phyloP scores from a whole-genome alignment of 1,284 basidiomycete species.

The Coniferiporia weirii region DNA sequence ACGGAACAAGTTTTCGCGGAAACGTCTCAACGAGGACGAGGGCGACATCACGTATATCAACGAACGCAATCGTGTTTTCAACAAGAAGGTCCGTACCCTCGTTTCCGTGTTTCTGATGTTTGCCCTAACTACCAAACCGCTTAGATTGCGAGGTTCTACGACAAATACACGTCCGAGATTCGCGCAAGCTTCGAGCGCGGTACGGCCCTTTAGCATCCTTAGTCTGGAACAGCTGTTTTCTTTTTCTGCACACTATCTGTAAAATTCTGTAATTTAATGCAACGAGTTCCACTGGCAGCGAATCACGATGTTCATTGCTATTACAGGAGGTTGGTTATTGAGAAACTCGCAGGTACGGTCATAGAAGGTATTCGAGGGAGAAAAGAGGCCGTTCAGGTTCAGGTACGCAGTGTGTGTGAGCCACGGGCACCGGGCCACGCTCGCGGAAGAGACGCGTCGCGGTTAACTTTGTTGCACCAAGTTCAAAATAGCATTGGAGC shows the following conservation, averaged over 20 bases:
- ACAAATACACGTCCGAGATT: slow-evolving; percentile 95
- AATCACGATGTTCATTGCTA: too few species aligned
- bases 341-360: not conserved
- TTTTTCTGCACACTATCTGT: not conserved
- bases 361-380: not conserved
- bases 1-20: slow-evolving; percentile 82
- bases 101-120: not conserved
- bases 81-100: slow-evolving; percentile 78
- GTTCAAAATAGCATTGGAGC: not conserved
- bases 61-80: slow-evolving; percentile 97
- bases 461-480: too few species aligned
- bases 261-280: not conserved
- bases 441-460: not conserved
- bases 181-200: slow-evolving; percentile 94
- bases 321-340: too few species aligned
- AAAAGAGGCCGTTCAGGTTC: not conserved
- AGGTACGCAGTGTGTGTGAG: not conserved
- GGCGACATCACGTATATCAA: slow-evolving; percentile 99
- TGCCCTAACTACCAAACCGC: not conserved
- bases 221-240: not conserved
- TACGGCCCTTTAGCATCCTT: slow-evolving; percentile 61
- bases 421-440: not conserved
- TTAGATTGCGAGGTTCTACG: slow-evolving; percentile 92
- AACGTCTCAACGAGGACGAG: slow-evolving; percentile 85
- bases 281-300: too few species aligned